Conservation (phyloP, 2,329 filamentous ascomycete species). For the Trichoderma citrinoviride region DNA sequence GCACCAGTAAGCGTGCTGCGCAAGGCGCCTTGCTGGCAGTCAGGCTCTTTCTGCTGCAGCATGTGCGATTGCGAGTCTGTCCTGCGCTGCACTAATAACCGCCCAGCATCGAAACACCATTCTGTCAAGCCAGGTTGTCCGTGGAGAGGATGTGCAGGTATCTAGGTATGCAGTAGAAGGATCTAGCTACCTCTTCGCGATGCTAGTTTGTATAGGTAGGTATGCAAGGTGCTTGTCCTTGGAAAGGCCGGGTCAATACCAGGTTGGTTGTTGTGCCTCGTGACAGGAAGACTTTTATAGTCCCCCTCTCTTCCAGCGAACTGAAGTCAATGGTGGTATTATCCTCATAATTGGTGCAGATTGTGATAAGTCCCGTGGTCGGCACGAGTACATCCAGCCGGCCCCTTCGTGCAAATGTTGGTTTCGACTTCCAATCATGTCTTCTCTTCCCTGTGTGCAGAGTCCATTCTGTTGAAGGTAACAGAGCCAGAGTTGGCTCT, state of each 20-base stretch:
- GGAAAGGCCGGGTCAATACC: no score
- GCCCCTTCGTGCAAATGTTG: background rate
- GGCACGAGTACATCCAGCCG: background rate
- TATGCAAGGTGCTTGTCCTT: background rate
- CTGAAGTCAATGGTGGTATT: background rate
- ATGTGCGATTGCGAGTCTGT: slow-evolving; percentile 2
- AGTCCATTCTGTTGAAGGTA: background rate
- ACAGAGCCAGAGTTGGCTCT: background rate
- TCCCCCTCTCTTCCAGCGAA: background rate
- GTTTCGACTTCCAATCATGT: no score
- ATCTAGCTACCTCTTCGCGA: background rate
- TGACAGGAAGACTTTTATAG: background rate
- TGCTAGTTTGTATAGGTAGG: background rate
- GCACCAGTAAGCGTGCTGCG: background rate
- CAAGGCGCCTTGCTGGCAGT: background rate
- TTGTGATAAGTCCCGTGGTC: background rate
- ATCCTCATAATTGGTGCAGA: background rate
- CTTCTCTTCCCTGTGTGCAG: no score
- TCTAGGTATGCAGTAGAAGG: background rate
- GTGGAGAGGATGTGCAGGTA: background rate
- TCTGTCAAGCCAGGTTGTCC: background rate
- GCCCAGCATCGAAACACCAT: background rate
- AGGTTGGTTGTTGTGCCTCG: background rate
- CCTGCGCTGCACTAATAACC: background rate
- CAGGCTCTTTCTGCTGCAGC: background rate